Conservation (phyloP, 176 grass and related monocot genomes). For the Carex cristatella region DNA sequence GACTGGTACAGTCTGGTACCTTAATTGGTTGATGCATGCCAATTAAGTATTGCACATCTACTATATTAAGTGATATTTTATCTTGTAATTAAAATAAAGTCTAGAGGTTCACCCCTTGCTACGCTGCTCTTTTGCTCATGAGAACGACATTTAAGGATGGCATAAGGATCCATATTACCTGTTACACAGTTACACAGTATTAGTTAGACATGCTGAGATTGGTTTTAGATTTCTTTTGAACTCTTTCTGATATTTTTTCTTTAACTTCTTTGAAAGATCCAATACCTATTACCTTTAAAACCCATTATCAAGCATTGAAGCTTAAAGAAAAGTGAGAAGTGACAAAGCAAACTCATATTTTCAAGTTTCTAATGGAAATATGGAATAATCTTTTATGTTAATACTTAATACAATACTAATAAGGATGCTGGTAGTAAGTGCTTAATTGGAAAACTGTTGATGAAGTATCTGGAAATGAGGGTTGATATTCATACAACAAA, state of each 20-base stretch:
- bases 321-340: too few relatives aligned
- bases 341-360: too few relatives aligned
- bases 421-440: neutral
- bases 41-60: neutral
- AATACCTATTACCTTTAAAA: neutral
- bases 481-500: too few relatives aligned
- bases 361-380: too few relatives aligned
- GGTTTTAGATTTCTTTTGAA: neutral
- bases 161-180: conserved; percentile 94
- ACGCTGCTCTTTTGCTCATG: conserved; percentile 92
- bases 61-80: neutral
- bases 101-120: conserved; percentile 41
- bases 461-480: neutral
- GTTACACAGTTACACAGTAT: neutral
- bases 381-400: too few relatives aligned
- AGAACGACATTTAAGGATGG: conserved; percentile 59
- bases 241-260: neutral
- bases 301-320: neutral
- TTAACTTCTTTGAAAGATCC: neutral
- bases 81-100: neutral
- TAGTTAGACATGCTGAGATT: neutral
- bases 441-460: neutral
- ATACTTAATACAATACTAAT: too few relatives aligned
- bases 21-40: neutral
- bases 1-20: neutral